These are phyloP conservation scores for Cladosporium phlei DNA, from an alignment of 2,329 filamentous ascomycete genomes.

Conservation along the genomic window DNA sequence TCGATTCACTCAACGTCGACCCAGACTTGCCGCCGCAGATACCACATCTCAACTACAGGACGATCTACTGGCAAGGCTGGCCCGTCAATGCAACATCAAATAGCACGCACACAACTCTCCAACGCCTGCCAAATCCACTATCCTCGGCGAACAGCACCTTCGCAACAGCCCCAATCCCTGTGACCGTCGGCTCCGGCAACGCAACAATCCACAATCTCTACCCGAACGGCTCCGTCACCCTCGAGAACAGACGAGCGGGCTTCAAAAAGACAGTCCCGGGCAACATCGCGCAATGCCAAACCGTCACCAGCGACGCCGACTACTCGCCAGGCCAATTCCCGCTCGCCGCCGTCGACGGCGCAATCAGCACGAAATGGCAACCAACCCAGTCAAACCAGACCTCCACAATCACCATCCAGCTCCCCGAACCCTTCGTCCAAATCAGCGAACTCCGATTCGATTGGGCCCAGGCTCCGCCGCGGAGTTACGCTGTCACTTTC, in stretches of 20 bases:
- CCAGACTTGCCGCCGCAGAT: slow-evolving; percentile 64
- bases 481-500: slow-evolving; percentile 51
- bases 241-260: slow-evolving; percentile 57
- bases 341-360: slow-evolving; percentile 61
- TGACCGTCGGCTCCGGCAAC: slow-evolving; percentile 47
- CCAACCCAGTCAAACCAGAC: slow-evolving; percentile 48
- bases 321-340: slow-evolving; percentile 65
- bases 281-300: slow-evolving; percentile 62
- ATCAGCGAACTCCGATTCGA: slow-evolving; percentile 53
- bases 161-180: slow-evolving; percentile 50
- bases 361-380: slow-evolving; percentile 63
- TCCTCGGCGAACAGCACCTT: slow-evolving; percentile 53
- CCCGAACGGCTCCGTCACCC: slow-evolving; percentile 46
- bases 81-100: slow-evolving; percentile 59
- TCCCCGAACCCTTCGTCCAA: slow-evolving; percentile 37
- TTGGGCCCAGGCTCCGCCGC: slow-evolving; percentile 55
- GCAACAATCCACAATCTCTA: slow-evolving; percentile 39
- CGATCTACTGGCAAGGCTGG: slow-evolving; percentile 63
- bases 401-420: slow-evolving; percentile 54
- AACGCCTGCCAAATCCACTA: slow-evolving; percentile 47
- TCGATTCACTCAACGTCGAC: slow-evolving; percentile 58
- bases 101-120: slow-evolving; percentile 59
- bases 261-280: slow-evolving; percentile 50
- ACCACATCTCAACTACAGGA: slow-evolving; percentile 55
- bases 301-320: slow-evolving; percentile 40